Percentiles rank a stretch among this genome's conserved stretches.
These are phyloP conservation scores for Lachancea quebecensis DNA, from an alignment of 805 yeast genomes.

Conservation along the genomic window DNA sequence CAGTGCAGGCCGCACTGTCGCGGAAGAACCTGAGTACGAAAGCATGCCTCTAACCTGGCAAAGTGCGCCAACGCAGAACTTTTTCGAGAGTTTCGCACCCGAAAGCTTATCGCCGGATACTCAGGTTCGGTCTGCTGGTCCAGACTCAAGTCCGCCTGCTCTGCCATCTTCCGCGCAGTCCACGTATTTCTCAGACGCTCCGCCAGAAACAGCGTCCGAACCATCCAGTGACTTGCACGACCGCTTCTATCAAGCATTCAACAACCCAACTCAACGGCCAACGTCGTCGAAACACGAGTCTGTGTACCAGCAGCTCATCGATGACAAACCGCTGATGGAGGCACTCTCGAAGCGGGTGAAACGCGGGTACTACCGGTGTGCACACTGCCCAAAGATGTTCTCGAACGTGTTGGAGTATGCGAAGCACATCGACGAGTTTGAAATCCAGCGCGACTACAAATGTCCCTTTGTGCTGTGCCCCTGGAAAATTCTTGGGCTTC, in stretches of 20 bases:
- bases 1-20: no score
- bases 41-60: not conserved
- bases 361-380: conserved; percentile 41
- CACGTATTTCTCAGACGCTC: conserved; percentile 1
- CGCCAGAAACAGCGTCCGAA: not conserved
- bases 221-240: not conserved
- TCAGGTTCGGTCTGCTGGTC: not conserved
- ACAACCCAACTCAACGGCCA: conserved; percentile 1
- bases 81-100: not conserved
- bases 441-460: conserved; percentile 36
- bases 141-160: conserved; percentile 3
- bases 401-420: conserved; percentile 35
- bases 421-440: conserved; percentile 38
- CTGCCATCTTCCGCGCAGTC: not conserved
- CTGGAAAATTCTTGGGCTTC: conserved; percentile 44
- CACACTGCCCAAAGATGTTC: conserved; percentile 40
- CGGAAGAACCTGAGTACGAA: not conserved
- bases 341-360: conserved; percentile 31
- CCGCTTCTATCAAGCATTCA: conserved; percentile 5
- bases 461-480: conserved; percentile 43
- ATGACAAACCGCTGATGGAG: conserved; percentile 25
- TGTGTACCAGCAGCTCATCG: conserved; percentile 22
- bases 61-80: not conserved
- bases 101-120: not conserved
- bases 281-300: conserved; percentile 3